Evolutionary conservation across 2,329 filamentous ascomycete species (phyloP).

Genomic region (Calonectria multiphialidica): DNA sequence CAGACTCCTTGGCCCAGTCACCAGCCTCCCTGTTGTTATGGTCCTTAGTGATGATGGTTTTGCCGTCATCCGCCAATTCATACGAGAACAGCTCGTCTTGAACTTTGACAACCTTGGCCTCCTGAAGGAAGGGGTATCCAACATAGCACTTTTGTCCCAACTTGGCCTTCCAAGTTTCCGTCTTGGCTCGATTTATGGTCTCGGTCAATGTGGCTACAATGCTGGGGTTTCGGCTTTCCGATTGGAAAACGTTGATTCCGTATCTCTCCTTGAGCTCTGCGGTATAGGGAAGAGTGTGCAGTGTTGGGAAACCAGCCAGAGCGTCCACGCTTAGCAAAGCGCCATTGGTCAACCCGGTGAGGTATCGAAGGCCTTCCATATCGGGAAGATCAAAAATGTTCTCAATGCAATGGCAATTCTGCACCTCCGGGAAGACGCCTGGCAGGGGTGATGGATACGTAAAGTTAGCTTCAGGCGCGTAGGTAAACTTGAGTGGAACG

Average conservation of each 20-base stretch:
- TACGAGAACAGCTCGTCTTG: conserved; percentile 97
- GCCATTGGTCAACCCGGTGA: conserved; percentile 85
- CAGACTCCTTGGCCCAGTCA: conserved; percentile 86
- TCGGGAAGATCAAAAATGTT: conserved; percentile 96
- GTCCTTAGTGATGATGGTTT: conserved; percentile 74
- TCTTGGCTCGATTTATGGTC: conserved; percentile 77
- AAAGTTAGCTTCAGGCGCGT: conserved; percentile 81
- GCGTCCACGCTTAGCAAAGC: conserved; percentile 85
- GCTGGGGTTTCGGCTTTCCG: conserved; percentile 96
- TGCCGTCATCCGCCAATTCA: conserved; percentile 73
- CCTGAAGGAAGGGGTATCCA: conserved; percentile 94
- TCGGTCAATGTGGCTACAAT: conserved; percentile 90
- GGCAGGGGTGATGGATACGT: conserved; percentile 89
- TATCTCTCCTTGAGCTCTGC: conserved; percentile 80
- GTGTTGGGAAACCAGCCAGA: conserved; percentile 92
- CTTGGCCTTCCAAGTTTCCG: conserved; percentile 80
- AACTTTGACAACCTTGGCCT: conserved; percentile 89
- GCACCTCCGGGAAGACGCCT: conserved; percentile 90
- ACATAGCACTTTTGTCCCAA: conserved; percentile 90
- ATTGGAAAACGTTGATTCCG: conserved; percentile 93
- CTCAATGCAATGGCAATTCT: conserved; percentile 89
- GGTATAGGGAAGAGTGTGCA: conserved; percentile 87
- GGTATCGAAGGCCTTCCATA: conserved; percentile 89
- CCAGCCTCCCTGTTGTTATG: conserved; percentile 83
- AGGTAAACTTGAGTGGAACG: conserved; percentile 92